Conservation (phyloP, 805 yeast species). For the Metschnikowia borealis region DNA sequence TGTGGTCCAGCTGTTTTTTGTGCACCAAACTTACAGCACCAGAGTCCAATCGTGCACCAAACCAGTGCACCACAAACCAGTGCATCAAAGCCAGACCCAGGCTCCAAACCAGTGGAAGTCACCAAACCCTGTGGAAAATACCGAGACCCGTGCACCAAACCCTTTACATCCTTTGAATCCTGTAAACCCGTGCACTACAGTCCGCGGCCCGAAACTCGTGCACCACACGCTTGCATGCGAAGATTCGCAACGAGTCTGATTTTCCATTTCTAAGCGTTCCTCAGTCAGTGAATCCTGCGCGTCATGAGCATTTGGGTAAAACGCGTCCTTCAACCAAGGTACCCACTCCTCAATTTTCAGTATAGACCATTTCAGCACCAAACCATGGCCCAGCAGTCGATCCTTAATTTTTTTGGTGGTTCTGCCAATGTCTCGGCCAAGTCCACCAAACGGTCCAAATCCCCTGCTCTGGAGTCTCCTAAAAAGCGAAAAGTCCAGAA, state of each 20-base stretch:
- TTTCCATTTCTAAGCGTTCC: background rate
- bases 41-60: too few species aligned
- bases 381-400: constrained; percentile 17
- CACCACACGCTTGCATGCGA: too few species aligned
- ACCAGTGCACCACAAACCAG: background rate
- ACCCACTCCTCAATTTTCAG: background rate
- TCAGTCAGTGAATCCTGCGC: background rate
- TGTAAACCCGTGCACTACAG: too few species aligned
- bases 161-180: background rate
- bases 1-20: background rate
- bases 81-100: background rate
- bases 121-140: background rate
- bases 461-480: background rate
- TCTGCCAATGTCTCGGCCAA: constrained; percentile 4
- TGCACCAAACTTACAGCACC: background rate
- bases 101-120: background rate
- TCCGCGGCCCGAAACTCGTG: too few species aligned
- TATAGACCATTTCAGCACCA: background rate
- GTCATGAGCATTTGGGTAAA: constrained; percentile 1
- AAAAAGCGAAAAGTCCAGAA: background rate
- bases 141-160: background rate
- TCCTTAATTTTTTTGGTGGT: constrained; percentile 15
- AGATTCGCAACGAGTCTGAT: too few species aligned
- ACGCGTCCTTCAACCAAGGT: constrained; percentile 2
- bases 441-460: background rate